Base-by-base conservation (phyloP, 2,329 filamentous ascomycete genomes). In the Pyricularia sp. region DNA sequence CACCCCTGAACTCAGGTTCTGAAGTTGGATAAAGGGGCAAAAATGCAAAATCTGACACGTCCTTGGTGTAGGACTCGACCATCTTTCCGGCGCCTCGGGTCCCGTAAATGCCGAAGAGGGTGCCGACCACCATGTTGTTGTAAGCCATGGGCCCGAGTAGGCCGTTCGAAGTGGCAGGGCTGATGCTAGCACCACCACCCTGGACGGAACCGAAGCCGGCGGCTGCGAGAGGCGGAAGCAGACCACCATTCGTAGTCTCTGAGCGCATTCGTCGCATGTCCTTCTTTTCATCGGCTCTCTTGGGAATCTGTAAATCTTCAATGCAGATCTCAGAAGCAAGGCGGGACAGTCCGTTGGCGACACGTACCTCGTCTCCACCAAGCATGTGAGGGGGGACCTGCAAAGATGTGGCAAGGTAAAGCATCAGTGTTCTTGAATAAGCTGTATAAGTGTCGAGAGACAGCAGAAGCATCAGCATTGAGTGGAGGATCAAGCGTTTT, bases 81-180 rank as follows among this genome's bases (percentile, higher is more conserved):
- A 94, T 92, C 77, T 93, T 90, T 68, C 89, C 88, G 0, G 91
- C 92, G 84, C 97, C 94, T 50, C 90, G 87, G 1, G 90, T 89
- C 63, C 92, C 92, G 76, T 96, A 97, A n/a, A 95, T 92, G 10
- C 95, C 95, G 75, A 98, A 97, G 58, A 98, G 81, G 55, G 91
- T 88, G 20, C 94, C 94, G 33, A 97, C 90, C 61, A 93, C 82
- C 20, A 95, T 86, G 5, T 90, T 87, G 71, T 91, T 95, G 55
- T 94, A 90, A 2, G 93, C 91, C 75, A 97, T 84, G 23, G 89
- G 85, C 12, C 94, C 94, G 0, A 98, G 81, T 68, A 97, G 88
- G 1, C 88, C 88, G 25, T 93, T 92, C 12, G 92, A 90, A 26
- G 90, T 88, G 2, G 89, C 89, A 0, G 89, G 85, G 23, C 90